These are phyloP conservation scores for Helotiales sp. DNA, from an alignment of 2,329 filamentous ascomycete species.

Conservation along the genomic window DNA sequence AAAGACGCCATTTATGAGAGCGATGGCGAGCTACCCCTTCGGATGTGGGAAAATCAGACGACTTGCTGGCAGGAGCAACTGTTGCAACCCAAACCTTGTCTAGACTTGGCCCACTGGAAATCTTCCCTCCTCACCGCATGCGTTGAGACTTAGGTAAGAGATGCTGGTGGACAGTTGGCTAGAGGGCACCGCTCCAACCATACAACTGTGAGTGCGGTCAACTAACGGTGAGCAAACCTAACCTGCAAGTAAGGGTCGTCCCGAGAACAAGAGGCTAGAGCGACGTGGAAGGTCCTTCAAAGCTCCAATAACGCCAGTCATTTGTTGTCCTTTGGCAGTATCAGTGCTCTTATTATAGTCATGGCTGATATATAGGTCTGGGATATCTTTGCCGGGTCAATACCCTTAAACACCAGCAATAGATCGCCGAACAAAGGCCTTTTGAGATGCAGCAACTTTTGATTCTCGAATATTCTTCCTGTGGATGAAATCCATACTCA, in stretches of 20 bases:
- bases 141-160: background rate
- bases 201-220: background rate
- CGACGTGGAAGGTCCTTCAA: background rate
- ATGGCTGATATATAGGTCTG: background rate
- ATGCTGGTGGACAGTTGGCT: background rate
- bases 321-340: background rate
- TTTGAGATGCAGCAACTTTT: background rate
- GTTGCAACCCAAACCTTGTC: slow-evolving; percentile 14
- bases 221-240: slow-evolving; percentile 7
- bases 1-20: slow-evolving; percentile 21
- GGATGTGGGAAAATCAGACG: background rate
- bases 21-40: slow-evolving; percentile 27
- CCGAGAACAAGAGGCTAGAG: background rate
- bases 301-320: background rate
- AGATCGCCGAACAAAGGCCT: background rate
- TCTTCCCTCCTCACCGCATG: slow-evolving; percentile 18
- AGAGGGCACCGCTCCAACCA: slow-evolving; percentile 1
- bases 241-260: background rate
- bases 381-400: slow-evolving; percentile 5
- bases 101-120: background rate
- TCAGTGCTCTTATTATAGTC: background rate
- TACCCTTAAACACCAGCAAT: background rate
- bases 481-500: slow-evolving; percentile 7
- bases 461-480: background rate
- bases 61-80: slow-evolving; percentile 11